Evolutionary conservation across 2,329 filamentous ascomycete genomes (phyloP), one percentile per base, ranked within the genome.

Genomic region (Exserohilum turcica): DNA sequence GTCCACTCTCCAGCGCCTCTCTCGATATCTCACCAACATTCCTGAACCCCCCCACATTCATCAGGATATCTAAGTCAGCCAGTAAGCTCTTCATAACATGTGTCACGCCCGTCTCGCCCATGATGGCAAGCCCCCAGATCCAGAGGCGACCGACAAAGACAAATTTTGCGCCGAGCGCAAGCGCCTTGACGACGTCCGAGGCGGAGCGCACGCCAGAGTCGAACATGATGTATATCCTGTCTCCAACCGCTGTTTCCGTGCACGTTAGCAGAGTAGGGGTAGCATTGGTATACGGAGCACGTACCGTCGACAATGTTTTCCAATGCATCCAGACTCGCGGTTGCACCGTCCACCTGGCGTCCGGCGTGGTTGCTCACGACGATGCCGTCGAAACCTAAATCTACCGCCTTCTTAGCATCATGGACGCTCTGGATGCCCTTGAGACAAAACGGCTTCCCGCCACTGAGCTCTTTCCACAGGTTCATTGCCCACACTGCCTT

Each of bases 291-390:
- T 4, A 12, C 18, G 21, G 16, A 24, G n/a, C 27, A 63, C 73
- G 61, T 61, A 78, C 77, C 78, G 57, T 79, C 74, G 2, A 79
- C 80, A 51, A 87, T 86, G 52, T 79, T 81, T 73, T 86, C 83
- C 57, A 86, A 62, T 1, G 82, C 83, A 66, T 87, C 84, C 44
- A 87, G 68, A 63, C 80, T 84, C 10, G 80, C 84, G 50, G 84
- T 76, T 2, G 84, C 83, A 0, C 84, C 84, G 60, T 86, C 84
- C 2, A 86, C 82, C 69, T 87, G 84, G 16, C 88, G 73, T 0
- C 88, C 88, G 1, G 87, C 88, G 67, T 91, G 88, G 61, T 91
- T 91, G 12, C 81, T 84, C 1, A 91, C 77, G 1, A 91, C 80
- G 42, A 91, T 88, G 0, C 84, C 88, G 59, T 90, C 84, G 3